Evolutionary conservation across 192 early-diverging fungal species (phyloP), one percentile per base, ranked within the genome.

Genomic region (Coemansia sp.): DNA sequence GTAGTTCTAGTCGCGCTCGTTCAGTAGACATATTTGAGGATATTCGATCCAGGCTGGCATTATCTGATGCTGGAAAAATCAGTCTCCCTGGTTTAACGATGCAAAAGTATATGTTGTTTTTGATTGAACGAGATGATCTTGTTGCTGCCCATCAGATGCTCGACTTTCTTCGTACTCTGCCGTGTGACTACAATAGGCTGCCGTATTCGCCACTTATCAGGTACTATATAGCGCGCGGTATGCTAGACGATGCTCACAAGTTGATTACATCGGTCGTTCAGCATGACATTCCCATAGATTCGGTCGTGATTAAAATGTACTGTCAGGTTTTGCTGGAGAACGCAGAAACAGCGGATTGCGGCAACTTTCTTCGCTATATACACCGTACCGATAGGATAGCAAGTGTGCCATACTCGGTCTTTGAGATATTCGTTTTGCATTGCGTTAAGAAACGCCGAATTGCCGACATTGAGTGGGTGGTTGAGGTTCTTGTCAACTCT

Each of bases 361-460:
- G 67, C 41, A 83, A 75, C 44, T 83, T 83, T 62, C n/a, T 83
- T 63, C 75, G 81, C 43, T 75, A 83, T 40, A 57, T 77, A 5
- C 46, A 74, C 17, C 81, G 75, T 38, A 69, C 64, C 4, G 39
- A 19, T 12, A 49, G 41, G 22, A 45, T 83, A 39, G 14, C 49
- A 0, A 5, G 2, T 49, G 67, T 75, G 37, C 44, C 72, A 1
- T 45, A 75, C 67, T 63, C 64, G 13, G 38, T 67, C 5, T 48
- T 72, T 14, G 72, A 50, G 11, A 16, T 20, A 13, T 67, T 75
- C 58, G 57, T 77, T 69, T 46, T 61, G 20, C 25, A 48, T 46
- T 64, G 69, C 20, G 45, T 68, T 14, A 8, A 46, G 17, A 64
- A 67, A 19, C 58, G 63, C 72, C 70, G 56, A 39, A 22, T 70